These are phyloP conservation scores for Tieghemiomyces parasiticus DNA, from an alignment of 192 early-diverging fungal species.

Conservation along the genomic window DNA sequence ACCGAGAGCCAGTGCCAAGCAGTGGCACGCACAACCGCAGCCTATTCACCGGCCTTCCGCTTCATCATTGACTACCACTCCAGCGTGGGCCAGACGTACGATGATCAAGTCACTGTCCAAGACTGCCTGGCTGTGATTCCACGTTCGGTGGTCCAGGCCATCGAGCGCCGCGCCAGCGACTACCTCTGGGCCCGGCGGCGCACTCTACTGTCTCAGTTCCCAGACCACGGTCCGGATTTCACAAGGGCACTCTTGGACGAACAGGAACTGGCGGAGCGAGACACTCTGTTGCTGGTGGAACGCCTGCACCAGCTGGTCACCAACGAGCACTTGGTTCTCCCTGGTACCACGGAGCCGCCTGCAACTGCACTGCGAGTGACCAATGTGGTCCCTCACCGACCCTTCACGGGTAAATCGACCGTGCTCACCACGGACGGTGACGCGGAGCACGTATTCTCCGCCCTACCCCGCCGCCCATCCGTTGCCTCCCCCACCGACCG, in stretches of 20 bases:
- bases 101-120: background rate
- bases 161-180: background rate
- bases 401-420: background rate
- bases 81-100: background rate
- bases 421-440: background rate
- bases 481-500: background rate
- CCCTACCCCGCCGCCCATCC: background rate
- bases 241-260: background rate
- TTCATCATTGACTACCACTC: slow-evolving; percentile 4
- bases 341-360: background rate
- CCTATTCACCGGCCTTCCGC: background rate
- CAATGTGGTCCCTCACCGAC: background rate
- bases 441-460: background rate
- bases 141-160: background rate
- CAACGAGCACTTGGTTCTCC: background rate
- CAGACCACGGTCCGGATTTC: background rate
- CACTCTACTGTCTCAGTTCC: background rate
- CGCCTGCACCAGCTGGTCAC: background rate
- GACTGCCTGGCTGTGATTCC: background rate
- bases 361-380: background rate
- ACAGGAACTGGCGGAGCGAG: background rate
- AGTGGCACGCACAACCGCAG: background rate
- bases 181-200: background rate
- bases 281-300: background rate
- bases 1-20: background rate